Evolutionary conservation across 1,139 yeast genomes (phyloP), one percentile per base, ranked within the genome.

Genomic region (Taphrina sp.): DNA sequence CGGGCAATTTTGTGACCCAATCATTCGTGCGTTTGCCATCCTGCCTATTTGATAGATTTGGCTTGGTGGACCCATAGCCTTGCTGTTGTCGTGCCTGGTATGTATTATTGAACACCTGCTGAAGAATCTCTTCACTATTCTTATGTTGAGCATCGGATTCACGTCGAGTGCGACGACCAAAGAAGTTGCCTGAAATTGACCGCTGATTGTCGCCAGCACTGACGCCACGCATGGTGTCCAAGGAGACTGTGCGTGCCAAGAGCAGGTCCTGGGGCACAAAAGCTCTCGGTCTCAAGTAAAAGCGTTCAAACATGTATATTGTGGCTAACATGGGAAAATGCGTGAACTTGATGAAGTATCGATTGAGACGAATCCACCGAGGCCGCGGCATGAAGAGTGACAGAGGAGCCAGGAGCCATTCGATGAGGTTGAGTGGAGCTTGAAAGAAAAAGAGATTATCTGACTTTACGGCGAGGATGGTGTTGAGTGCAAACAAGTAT

Each of bases 361-460:
- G 62, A 59, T 71, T 71, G 16, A 70, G 58, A 5, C 66, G 64
- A 34, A 72, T 64, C 57, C 68, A 72, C 54, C 61, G 58, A 4
- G 66, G 60, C 33, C 71, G 59, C 1, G 74, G 72, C 42, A 72
- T 53, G 19, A 68, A 53, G 39, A 67, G 68, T 33, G 61, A 60
- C 23, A 70, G 60, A 1, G 75, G 74, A 17, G 69, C 60, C 12
- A 72, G 61, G 3, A 61, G 43, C 69, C 70, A 67, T 47, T 68
- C 71, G 22, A 72, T 33, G 12, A 71, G 59, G 46, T 71, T 72
- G 51, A 71, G 60, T 3, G 75, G 75, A 41, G 72, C 68, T 2
- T 72, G 66, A 55, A 70, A 72, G 19, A 72, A 66, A 61, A 72
- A 72, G n/a, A 71, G 60, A 2, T 67, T 65, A 58, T 72, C 74